Conservation (phyloP, 495 filamentous ascomycete species). For the Acidomyces sp. region DNA sequence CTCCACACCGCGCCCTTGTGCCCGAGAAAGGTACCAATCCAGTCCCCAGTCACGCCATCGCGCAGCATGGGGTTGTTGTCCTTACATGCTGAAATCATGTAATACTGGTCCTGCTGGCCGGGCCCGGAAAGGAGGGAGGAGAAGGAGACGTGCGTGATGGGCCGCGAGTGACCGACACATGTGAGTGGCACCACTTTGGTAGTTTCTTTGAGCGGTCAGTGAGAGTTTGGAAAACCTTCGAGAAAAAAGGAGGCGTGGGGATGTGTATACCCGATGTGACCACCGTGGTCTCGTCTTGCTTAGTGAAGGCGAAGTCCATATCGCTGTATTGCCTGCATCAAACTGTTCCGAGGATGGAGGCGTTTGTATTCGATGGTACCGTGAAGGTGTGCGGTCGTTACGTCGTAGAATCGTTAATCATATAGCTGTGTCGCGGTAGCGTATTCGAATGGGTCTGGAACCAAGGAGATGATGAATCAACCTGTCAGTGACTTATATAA, state of each 20-base stretch:
- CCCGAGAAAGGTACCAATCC: conserved; percentile 95
- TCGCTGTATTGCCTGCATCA: no score
- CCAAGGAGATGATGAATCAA: no score
- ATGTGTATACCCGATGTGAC: conserved; percentile 13
- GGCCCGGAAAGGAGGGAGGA: conserved; percentile 66
- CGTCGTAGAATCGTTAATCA: no score
- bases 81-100: conserved; percentile 97
- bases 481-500: no score
- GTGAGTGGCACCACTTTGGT: conserved; percentile 76
- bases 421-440: no score
- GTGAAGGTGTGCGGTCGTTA: no score
- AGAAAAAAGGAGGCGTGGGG: no score
- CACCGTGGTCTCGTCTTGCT: conserved; percentile 17
- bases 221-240: neutral
- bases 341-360: no score
- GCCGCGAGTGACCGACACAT: conserved; percentile 92
- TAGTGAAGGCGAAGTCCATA: conserved; percentile 21
- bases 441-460: no score
- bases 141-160: conserved; percentile 89
- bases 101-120: conserved; percentile 56
- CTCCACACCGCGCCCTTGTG: conserved; percentile 98
- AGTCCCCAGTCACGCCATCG: conserved; percentile 92
- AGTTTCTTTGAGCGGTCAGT: conserved; percentile 32
- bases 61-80: conserved; percentile 98
- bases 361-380: no score